Base-by-base conservation (phyloP, 2,329 filamentous ascomycete genomes). In the Penicillium fuscoglaucum region DNA sequence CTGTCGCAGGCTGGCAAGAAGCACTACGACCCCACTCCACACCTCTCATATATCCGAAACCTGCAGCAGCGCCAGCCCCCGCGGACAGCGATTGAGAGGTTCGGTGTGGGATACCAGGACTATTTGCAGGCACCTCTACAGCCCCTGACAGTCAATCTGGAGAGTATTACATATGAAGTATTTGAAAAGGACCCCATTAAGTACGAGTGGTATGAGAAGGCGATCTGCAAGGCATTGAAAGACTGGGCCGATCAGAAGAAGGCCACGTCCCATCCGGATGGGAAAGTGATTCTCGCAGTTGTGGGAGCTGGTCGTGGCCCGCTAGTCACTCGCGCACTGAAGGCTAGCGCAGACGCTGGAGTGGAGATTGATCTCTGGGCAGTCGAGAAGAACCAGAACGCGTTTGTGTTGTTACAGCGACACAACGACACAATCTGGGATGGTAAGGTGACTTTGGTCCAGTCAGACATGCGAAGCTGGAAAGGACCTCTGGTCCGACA, bases 121-220 rank as follows among this genome's bases (percentile, higher is more conserved):
- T 99, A 95, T 82, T 82, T 99, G 12, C 95, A 99, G 74, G 93
- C 93, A 2, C 95, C 95, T 2, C 81, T 99, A 41, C 96, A 99
- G 73, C 95, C 95, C 0, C 82, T 99, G 15, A 93, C 93, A 0
- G 95, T 99, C 74, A 99, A 99, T 67, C 83, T 99, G 15, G 96
- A 99, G 74, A 96, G 92, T 47, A 90, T 96, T 43, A 99, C 95
- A 0, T 99, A 99, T 74, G 95, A 99, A 72, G 93, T 98, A 2
- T 99, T 99, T 69, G 95, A 99, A 74, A 96, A 96, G 66, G 96
- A 99, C 64, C 95, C 95, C 0, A 90, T 99, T 77, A 99, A 99
- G 76, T 99, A 99, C 73, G 87, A 92, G 63, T 96, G 93, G 82
- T 99, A 99, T 72, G 92, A 98, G 74, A 82, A 84, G 46, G 95